Evolutionary conservation across 2,329 filamentous ascomycete genomes (phyloP), one percentile per base, ranked within the genome.

Genomic region (Periconia digitata): DNA sequence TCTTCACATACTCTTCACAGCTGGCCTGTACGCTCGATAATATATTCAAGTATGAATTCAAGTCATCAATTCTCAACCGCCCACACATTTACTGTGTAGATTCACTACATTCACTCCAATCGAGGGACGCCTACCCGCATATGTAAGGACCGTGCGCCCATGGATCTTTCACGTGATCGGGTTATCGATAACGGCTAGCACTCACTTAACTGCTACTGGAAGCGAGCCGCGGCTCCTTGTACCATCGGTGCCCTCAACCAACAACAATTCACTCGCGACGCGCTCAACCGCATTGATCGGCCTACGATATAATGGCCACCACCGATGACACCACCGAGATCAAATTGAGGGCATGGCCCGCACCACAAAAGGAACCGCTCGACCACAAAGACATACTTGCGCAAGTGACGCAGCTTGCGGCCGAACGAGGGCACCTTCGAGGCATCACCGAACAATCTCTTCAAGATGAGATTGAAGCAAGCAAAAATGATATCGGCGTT

Each of bases 391-490:
- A 66, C 15, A 38, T 96, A n/a, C 78, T 82, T 47, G 81, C 87
- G 40, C 86, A 92, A 58, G 90, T 96, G 58, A 76, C 81, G 49
- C 90, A 92, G 57, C 86, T 96, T 63, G 88, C 91, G 58, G 72
- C 76, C 37, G 85, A 95, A 62, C 85, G 88, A 51, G 90, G 89
- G 13, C 89, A 90, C 20, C 95, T 97, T 67, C 86, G 90, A 50
- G 79, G 85, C 59, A 79, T 97, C 55, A 89, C 85, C 42, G 89
- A 95, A 69, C 80, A 84, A 43, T 80, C 84, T 37, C 75, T 97
- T 32, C 80, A 80, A 42, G 81, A 85, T 29, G 86, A 94, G 62
- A 85, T 94, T 43, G 73, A 76, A 15, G 52, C 60, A 36, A 70
- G 74, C 21, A 69, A 63, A 46, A 72, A 75, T 40, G 72, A 64